A percentile compares a stretch with the other conserved stretches of the same genome.
Conservation (phyloP, 495 filamentous ascomycete species). For the Trichocladium antarcticum region DNA sequence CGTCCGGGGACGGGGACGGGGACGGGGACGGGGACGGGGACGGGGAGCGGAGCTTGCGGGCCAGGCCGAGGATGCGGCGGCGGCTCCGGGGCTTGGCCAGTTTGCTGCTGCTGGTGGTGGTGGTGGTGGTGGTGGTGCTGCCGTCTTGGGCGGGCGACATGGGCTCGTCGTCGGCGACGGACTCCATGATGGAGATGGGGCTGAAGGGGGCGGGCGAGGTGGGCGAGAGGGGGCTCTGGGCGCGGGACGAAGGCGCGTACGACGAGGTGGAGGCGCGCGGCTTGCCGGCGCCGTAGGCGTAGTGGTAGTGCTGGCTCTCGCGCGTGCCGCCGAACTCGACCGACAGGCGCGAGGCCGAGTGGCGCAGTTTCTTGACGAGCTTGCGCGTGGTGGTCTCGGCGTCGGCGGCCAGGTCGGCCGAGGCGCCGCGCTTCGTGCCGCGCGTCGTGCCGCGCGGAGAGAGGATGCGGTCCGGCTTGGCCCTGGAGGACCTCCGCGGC, state of each 20-base stretch:
- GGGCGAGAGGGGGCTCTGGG: background rate
- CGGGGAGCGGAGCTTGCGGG: background rate
- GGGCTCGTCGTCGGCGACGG: background rate
- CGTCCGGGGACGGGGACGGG: background rate
- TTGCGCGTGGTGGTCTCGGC: constrained; percentile 22
- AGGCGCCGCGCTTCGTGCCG: constrained; percentile 22
- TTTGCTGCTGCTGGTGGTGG: background rate
- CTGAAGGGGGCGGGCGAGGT: background rate
- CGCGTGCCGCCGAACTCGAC: background rate
- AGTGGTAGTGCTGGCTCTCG: background rate
- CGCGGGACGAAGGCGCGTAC: too few species aligned
- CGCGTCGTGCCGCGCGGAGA: constrained; percentile 11
- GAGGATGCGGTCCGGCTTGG: background rate
- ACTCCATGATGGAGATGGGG: background rate
- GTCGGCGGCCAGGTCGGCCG: constrained; percentile 7
- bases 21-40: background rate
- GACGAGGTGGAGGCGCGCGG: background rate
- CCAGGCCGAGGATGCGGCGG: constrained; percentile 2
- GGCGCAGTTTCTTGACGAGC: constrained; percentile 30
- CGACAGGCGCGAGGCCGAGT: constrained; percentile 18
- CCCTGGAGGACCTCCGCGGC: background rate
- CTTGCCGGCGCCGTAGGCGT: background rate
- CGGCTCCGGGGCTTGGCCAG: constrained; percentile 10
- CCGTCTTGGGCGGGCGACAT: background rate
- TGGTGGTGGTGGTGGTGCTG: background rate